These are phyloP conservation scores for Neurospora sp. DNA, from an alignment of 495 filamentous ascomycete species.

Conservation along the genomic window DNA sequence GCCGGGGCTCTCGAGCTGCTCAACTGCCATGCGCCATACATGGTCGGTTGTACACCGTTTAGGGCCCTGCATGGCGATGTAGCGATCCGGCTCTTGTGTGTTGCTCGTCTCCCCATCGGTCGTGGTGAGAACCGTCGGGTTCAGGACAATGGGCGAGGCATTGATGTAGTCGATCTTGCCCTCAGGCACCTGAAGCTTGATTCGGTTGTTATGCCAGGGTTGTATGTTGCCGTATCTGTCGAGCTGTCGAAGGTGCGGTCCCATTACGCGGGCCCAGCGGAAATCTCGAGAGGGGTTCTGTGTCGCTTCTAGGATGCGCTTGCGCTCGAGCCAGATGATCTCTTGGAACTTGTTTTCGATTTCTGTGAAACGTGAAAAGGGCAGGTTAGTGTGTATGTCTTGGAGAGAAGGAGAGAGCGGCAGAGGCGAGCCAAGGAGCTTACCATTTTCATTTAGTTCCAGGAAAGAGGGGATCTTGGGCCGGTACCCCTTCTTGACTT, in stretches of 20 bases:
- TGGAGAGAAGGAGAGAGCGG: not conserved
- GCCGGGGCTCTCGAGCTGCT: conserved; percentile 65
- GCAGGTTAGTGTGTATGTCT: conserved; percentile 4
- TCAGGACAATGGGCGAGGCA: conserved; percentile 73
- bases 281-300: conserved; percentile 35
- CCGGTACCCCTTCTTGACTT: conserved; percentile 1
- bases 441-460: conserved; percentile 21
- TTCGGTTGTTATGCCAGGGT: conserved; percentile 74
- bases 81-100: conserved; percentile 28
- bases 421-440: not conserved
- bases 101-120: conserved; percentile 14
- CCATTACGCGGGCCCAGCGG: conserved; percentile 46
- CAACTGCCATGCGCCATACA: conserved; percentile 94
- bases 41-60: conserved; percentile 61
- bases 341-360: conserved; percentile 48
- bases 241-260: conserved; percentile 38
- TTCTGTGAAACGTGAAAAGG: conserved; percentile 18
- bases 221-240: conserved; percentile 83
- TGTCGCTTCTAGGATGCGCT: conserved; percentile 37
- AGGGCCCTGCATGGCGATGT: conserved; percentile 66
- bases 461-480: conserved; percentile 36
- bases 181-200: conserved; percentile 72
- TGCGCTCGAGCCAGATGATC: conserved; percentile 51
- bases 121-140: conserved; percentile 49
- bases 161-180: conserved; percentile 90